These are phyloP conservation scores for Leishmania tarentolae DNA, from an alignment of 208 protist genomes.

Conservation along the genomic window DNA sequence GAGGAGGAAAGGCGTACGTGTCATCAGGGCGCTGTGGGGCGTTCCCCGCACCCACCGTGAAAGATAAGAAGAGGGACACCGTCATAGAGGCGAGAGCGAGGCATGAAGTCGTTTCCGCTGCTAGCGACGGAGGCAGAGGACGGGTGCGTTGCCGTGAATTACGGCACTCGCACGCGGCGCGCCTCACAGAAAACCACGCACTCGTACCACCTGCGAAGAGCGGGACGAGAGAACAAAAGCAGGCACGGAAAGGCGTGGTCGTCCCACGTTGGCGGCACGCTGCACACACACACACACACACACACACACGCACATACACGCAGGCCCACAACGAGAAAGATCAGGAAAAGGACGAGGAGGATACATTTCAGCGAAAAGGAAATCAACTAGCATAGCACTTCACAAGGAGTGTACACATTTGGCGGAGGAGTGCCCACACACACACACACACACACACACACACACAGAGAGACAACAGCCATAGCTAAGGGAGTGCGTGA, in stretches of 20 bases:
- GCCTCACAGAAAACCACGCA: not conserved
- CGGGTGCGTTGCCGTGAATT: not conserved
- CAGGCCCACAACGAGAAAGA: not conserved
- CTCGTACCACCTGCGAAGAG: not conserved
- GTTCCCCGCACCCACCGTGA: not conserved
- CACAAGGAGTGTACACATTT: not conserved
- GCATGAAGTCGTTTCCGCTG: not conserved
- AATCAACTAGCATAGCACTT: not conserved
- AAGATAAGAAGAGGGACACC: not conserved
- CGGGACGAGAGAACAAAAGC: not conserved
- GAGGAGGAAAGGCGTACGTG: not conserved
- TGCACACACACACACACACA: constrained; percentile 5
- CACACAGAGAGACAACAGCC: not conserved
- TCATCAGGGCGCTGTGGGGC: not conserved
- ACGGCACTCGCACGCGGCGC: not conserved
- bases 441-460: not conserved
- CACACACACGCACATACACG: not conserved
- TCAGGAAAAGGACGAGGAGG: not conserved
- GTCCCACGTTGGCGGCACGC: constrained; percentile 1
- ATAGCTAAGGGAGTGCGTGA: not conserved
- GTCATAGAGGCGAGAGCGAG: not conserved
- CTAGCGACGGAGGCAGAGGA: not conserved
- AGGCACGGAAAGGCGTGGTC: not conserved
- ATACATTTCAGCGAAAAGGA: constrained; percentile 4
- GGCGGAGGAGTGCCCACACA: not conserved